Evolutionary conservation across 2,329 filamentous ascomycete genomes (phyloP), one percentile per base, ranked within the genome.

Genomic region (Magnaporthiopsis incrustans): DNA sequence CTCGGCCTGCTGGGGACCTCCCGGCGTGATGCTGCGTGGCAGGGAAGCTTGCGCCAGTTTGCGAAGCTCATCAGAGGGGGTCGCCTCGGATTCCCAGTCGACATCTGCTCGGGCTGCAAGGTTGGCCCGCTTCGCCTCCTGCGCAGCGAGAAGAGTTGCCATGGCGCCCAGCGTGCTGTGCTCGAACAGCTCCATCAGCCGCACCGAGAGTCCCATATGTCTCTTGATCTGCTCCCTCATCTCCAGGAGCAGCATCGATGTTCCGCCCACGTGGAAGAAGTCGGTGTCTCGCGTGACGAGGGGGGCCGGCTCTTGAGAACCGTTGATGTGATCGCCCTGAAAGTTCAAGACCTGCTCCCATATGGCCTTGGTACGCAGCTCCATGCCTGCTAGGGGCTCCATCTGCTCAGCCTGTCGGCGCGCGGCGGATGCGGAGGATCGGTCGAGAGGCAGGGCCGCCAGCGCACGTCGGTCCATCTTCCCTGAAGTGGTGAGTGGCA

Each of bases 241-340:
- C 12, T 27, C 22, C 57, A 59, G 22, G 0, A 79, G 66, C 0
- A 77, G 69, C 27, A 68, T n/a, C 7, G 67, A 68, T 38, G 65
- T 68, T 53, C 67, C 67, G 15, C 67, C 67, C 33, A 66, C 64
- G 15, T 59, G 57, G 63, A 68, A 68, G 69, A 82, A 80, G 69
- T 78, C 73, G 0, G 77, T 70, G 1, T 65, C 57, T 0, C 62
- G 30, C 57, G 57, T 59, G 25, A 59, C 27, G 1, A 30, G 2
- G 1, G 30, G 30, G 2, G 30, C 30, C 30, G 30, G 4, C 30
- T 30, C 30, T 30, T 30, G 30, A 30, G 30, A n/a, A n/a, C n/a
- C n/a, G n/a, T n/a, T n/a, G n/a, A n/a, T n/a, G n/a, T n/a, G 30
- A 30, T 30, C 30, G 4, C 30, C 30, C 30, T 30, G 30, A 30